Evolutionary conservation across 805 yeast species (phyloP), one percentile per base, ranked within the genome.

Genomic region (Kuraishia ogatae): DNA sequence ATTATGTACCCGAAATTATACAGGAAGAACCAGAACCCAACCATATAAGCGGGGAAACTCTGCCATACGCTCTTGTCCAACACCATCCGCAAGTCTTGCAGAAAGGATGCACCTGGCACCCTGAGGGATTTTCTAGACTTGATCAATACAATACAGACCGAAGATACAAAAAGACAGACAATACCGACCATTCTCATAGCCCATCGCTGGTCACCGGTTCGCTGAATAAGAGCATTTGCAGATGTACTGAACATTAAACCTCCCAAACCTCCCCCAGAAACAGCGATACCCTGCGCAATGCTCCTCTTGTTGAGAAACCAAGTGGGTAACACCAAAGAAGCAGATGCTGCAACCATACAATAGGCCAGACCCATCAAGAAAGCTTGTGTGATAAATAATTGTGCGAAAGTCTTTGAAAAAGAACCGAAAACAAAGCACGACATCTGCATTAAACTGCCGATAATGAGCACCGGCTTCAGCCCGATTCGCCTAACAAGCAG

Each of bases 241-340:
- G 72, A 68, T 22, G 74, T 57, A 50, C 71, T 68, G 52, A 65
- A 66, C 1, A 64, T 51, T 8, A 74, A 66, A 50, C 80, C 80
- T 26, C 81, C 80, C 4, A 67, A 56, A 28, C 81, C 80, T 2
- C 74, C 66, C 1, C 79, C 80, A 1, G 69, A 60, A 23, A 73
- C 66, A 8, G 68, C 68, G 4, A 75, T 55, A 15, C 78, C 74
- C 47, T 65, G 63, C 0, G 79, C 77, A 13, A 71, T 39, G 1
- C 81, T 78, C 54, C 80, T 68, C 39, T 68, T 69, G 39, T 73
- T 72, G 50, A 76, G 64, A 62, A 82, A 82, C 85, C 86, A 82
- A 7, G 77, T 71, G 0, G 86, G 80, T 22, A 82, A 59, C 2
- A 80, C 68, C 35, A 63, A 65, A 7, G 81, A 72, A 1, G 78